phyloP scores from a whole-genome alignment of 2,329 filamentous ascomycete genomes.

The Ophiosphaerella herpotricha region DNA sequence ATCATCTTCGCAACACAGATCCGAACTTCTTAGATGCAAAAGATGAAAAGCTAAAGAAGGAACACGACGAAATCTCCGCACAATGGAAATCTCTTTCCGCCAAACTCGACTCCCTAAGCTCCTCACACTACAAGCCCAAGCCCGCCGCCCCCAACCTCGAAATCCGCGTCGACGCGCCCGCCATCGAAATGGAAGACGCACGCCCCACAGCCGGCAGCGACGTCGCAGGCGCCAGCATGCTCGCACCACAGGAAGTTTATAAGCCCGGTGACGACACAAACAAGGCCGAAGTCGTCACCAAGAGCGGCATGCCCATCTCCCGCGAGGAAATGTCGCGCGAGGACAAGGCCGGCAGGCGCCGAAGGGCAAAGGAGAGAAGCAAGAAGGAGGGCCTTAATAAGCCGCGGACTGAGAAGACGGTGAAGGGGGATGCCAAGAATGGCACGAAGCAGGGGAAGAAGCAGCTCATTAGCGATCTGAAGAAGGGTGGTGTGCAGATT shows the following conservation, averaged over 20 bases:
- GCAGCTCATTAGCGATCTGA: slow-evolving; percentile 60
- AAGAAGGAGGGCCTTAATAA: slow-evolving; percentile 66
- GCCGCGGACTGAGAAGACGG: slow-evolving; percentile 46
- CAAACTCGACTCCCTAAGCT: slow-evolving; percentile 86
- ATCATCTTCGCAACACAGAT: slow-evolving; percentile 78
- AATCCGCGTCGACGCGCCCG: slow-evolving; percentile 88
- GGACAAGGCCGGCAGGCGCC: slow-evolving; percentile 75
- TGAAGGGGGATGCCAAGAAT: slow-evolving; percentile 55
- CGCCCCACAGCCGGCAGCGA: slow-evolving; percentile 82
- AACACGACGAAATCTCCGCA: slow-evolving; percentile 79
- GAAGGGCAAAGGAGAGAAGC: slow-evolving; percentile 84
- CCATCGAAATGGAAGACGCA: slow-evolving; percentile 92
- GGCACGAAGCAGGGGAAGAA: slow-evolving; percentile 56
- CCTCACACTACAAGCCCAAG: slow-evolving; percentile 95
- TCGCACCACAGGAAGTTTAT: slow-evolving; percentile 95
- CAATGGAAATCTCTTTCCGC: slow-evolving; percentile 82
- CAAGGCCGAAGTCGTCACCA: slow-evolving; percentile 74
- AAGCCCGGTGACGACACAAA: slow-evolving; percentile 71
- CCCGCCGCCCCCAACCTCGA: slow-evolving; percentile 79
- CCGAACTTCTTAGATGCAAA: slow-evolving; percentile 80
- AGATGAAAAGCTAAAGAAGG: slow-evolving; percentile 79
- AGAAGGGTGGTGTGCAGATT: slow-evolving; percentile 81
- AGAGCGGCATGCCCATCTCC: slow-evolving; percentile 76
- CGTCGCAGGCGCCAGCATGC: slow-evolving; percentile 69
- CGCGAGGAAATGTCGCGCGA: slow-evolving; percentile 87